These are phyloP conservation scores for Lodderomyces pseudojiufengensis DNA, from an alignment of 1,139 yeast species.

Conservation along the genomic window DNA sequence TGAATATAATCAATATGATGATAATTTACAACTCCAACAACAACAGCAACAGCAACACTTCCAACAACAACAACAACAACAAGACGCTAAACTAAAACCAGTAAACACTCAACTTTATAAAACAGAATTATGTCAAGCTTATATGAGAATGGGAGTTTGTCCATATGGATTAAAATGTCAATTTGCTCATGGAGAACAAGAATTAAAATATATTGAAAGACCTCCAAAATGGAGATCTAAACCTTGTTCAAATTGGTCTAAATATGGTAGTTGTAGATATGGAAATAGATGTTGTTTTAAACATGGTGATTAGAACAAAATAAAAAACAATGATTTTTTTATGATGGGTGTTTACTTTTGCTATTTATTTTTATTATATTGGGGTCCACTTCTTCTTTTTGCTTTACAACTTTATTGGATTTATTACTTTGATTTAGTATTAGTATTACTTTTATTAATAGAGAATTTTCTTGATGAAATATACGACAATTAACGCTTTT, in stretches of 20 bases:
- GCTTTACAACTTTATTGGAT: no score
- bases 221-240: conserved; percentile 89
- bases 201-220: conserved; percentile 67
- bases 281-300: conserved; percentile 91
- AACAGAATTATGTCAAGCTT: conserved; percentile 86
- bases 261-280: conserved; percentile 78
- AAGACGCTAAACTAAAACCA: conserved; percentile 2
- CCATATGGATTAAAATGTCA: conserved; percentile 92
- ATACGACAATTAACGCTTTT: no score
- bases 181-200: conserved; percentile 86
- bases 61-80: conserved; percentile 4
- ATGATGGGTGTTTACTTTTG: no score
- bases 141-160: conserved; percentile 66
- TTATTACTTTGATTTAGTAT: no score
- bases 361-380: no score
- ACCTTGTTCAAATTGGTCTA: conserved; percentile 86
- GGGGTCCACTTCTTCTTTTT: no score
- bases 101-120: conserved; percentile 77
- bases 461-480: no score
- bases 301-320: conserved; percentile 46
- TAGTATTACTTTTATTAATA: no score
- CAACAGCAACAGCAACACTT: conserved; percentile 2
- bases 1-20: not conserved
- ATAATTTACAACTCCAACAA: conserved; percentile 1
- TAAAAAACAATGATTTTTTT: no score